Conservation (phyloP, 495 filamentous ascomycete species). For the Penicillium subrubescens region DNA sequence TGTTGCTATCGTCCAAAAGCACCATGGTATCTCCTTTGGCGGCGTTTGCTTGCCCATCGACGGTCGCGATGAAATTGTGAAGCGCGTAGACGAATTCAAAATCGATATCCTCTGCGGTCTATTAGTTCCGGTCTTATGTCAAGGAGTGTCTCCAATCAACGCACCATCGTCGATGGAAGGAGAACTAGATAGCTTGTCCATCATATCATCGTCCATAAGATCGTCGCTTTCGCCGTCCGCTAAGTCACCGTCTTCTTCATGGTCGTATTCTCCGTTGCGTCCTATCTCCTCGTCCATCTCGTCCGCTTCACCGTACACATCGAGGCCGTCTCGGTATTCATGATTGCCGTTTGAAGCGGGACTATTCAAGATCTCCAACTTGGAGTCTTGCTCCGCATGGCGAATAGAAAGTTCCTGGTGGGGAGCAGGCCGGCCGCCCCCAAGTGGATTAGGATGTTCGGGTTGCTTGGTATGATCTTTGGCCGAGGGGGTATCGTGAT, state of each 20-base stretch:
- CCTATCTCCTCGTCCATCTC: constrained; percentile 39
- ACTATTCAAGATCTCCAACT: constrained; percentile 62
- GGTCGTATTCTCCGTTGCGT: constrained; percentile 50
- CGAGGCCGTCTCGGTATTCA: constrained; percentile 50
- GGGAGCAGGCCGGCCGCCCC: constrained; percentile 65
- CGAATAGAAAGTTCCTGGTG: constrained; percentile 84
- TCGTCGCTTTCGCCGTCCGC: constrained; percentile 76
- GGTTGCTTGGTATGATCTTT: constrained; percentile 70
- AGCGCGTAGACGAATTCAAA: constrained; percentile 99
- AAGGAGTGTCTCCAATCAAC: constrained; percentile 39
- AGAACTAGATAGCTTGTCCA: constrained; percentile 97
- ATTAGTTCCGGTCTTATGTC: constrained; percentile 55
- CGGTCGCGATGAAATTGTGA: constrained; percentile 95
- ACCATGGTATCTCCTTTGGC: constrained; percentile 99
- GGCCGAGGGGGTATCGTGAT: constrained; percentile 76
- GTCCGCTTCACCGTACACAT: constrained; percentile 44
- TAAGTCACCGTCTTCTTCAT: constrained; percentile 66
- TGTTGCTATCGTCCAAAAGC: constrained; percentile 99
- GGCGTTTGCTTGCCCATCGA: constrained; percentile 97
- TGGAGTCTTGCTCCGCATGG: constrained; percentile 73
- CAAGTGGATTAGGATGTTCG: constrained; percentile 50
- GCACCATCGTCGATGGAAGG: constrained; percentile 98
- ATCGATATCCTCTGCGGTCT: constrained; percentile 92
- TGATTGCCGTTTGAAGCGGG: constrained; percentile 49
- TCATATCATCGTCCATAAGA: constrained; percentile 82